A percentile compares a stretch with the other conserved stretches of the same genome.
Evolutionary conservation across 1,284 basidiomycete species (phyloP).

Genomic region (Cronartium ribicola): DNA sequence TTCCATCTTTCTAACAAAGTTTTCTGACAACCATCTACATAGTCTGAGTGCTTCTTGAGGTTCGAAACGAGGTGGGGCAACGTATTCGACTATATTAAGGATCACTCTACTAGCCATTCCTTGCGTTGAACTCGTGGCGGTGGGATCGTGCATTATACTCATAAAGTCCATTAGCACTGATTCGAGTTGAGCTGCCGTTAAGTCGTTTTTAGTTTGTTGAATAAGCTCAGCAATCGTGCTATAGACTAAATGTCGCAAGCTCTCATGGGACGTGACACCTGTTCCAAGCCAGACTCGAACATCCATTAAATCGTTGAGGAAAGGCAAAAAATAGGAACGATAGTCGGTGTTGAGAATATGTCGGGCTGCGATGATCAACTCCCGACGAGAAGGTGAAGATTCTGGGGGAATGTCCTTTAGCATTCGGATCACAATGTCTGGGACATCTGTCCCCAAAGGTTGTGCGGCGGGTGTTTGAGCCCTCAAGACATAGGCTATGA

Average conservation of each 20-base stretch:
- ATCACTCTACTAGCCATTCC: conserved; percentile 91
- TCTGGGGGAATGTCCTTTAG: conserved; percentile 90
- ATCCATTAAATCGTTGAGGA: conserved; percentile 85
- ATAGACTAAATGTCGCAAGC: conserved; percentile 76
- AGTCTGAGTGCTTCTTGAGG: conserved; percentile 33
- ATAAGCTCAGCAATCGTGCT: conserved; percentile 88
- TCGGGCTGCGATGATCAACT: conserved; percentile 85
- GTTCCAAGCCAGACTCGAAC: conserved; percentile 86
- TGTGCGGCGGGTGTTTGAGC: conserved; percentile 67
- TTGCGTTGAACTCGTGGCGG: conserved; percentile 74
- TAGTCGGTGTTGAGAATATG: conserved; percentile 81
- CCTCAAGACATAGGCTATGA: conserved; percentile 83
- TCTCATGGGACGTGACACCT: conserved; percentile 72
- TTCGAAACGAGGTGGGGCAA: conserved; percentile 60
- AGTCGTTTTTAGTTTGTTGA: conserved; percentile 81
- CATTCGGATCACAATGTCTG: conserved; percentile 74
- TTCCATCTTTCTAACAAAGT: conserved; percentile 79
- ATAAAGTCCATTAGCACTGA: conserved; percentile 81
- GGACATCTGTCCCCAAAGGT: conserved; percentile 73
- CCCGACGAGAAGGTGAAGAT: conserved; percentile 56
- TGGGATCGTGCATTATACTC: conserved; percentile 82
- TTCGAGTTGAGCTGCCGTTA: conserved; percentile 71
- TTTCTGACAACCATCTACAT: conserved; percentile 65
- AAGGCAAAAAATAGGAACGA: conserved; percentile 72
- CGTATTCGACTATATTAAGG: conserved; percentile 80